phyloP scores from a whole-genome alignment of 2,329 filamentous ascomycete genomes.

The Fusarium concolor region DNA sequence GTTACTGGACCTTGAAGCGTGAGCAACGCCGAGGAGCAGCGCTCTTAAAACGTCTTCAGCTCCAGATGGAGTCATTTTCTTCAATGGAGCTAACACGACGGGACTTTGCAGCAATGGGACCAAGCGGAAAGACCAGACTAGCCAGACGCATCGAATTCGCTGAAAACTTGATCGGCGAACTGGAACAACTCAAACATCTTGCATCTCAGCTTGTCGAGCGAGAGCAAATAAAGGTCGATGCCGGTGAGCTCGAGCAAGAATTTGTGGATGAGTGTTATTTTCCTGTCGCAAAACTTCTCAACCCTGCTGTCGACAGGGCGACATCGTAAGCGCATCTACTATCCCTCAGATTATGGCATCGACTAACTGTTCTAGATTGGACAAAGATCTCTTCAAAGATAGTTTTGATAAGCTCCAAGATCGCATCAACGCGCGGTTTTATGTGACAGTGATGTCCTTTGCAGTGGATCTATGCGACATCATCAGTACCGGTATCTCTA shows the following conservation, averaged over 20 bases:
- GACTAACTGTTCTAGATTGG: conserved; percentile 66
- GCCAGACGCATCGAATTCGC: conserved; percentile 90
- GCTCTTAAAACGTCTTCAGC: conserved; percentile 88
- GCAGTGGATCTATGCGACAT: conserved; percentile 66
- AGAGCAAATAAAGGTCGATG: conserved; percentile 81
- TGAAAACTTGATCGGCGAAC: conserved; percentile 77
- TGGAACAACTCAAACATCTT: conserved; percentile 79
- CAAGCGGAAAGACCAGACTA: conserved; percentile 80
- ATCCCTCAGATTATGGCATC: conserved; percentile 31
- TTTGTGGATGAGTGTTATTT: conserved; percentile 94
- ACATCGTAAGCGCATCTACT: conserved; percentile 72
- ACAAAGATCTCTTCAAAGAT: conserved; percentile 70
- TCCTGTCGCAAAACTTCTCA: conserved; percentile 81
- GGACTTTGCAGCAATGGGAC: conserved; percentile 96
- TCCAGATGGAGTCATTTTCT: conserved; percentile 96
- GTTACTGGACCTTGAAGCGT: conserved; percentile 97
- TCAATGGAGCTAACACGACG: conserved; percentile 97
- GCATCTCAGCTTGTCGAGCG: conserved; percentile 78
- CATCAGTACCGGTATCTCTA: conserved; percentile 65
- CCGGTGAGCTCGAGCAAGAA: conserved; percentile 78
- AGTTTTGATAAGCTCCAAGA: conserved; percentile 63
- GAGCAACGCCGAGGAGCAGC: conserved; percentile 93
- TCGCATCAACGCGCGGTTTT: conserved; percentile 66
- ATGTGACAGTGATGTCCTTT: conserved; percentile 69
- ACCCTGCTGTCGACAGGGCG: conserved; percentile 83